Percentiles rank a stretch among this genome's conserved stretches.
phyloP scores from a whole-genome alignment of 1,284 basidiomycete species.

The Macrocybe sp. region DNA sequence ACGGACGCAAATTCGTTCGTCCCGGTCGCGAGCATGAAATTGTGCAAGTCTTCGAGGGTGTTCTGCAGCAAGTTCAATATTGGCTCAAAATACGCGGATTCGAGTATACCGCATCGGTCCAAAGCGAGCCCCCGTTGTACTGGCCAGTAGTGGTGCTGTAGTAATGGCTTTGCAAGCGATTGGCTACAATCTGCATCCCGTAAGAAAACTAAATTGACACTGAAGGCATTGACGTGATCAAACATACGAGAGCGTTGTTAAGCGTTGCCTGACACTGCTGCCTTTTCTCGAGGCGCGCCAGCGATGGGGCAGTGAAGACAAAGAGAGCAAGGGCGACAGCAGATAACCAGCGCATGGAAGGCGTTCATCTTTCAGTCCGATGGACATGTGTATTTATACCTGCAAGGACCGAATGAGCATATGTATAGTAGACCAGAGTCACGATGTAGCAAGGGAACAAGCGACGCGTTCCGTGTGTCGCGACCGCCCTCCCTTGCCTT shows the following conservation, averaged over 20 bases:
- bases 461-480: no score
- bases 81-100: background rate
- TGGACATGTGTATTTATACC: no score
- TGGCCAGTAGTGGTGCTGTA: slow-evolving; percentile 31
- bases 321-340: slow-evolving; percentile 1
- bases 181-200: slow-evolving; percentile 32
- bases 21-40: slow-evolving; percentile 42
- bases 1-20: slow-evolving; percentile 32
- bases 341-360: background rate
- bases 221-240: background rate
- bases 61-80: slow-evolving; percentile 29
- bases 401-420: no score
- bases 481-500: no score
- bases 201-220: background rate
- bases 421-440: no score
- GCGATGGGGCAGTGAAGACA: slow-evolving; percentile 3
- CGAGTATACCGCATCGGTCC: slow-evolving; percentile 45
- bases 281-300: slow-evolving; percentile 15
- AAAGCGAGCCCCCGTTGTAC: slow-evolving; percentile 41
- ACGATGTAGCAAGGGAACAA: no score
- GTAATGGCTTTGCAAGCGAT: slow-evolving; percentile 36
- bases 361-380: no score
- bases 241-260: slow-evolving; percentile 24
- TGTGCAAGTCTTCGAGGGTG: slow-evolving; percentile 49
- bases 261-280: slow-evolving; percentile 29